Evolutionary conservation across 2,329 filamentous ascomycete genomes (phyloP).

Genomic region (Metarhizium brunneum): DNA sequence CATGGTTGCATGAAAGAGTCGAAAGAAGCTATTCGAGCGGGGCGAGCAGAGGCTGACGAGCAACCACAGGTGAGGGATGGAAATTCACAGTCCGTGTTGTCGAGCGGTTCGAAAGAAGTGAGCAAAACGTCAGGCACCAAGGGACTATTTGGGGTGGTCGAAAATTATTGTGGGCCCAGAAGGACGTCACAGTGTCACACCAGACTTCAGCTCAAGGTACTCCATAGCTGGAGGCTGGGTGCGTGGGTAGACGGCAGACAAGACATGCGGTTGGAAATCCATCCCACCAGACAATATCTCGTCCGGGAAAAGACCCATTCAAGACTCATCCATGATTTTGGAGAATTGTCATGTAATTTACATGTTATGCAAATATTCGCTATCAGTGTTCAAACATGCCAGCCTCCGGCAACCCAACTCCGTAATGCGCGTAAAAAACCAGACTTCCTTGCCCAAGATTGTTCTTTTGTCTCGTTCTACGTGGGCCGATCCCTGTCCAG

Average conservation of each 20-base stretch:
- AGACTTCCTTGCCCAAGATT: not conserved
- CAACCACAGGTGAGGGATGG: not conserved
- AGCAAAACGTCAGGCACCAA: not conserved
- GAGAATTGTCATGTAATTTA: not conserved
- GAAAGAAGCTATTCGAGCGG: not conserved
- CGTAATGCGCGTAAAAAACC: not conserved
- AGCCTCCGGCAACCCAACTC: not conserved
- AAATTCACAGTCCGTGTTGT: not conserved
- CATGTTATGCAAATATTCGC: not conserved
- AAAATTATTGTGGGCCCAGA: not conserved
- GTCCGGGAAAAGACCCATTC: too few relatives aligned
- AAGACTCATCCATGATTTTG: not conserved
- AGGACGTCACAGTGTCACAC: not conserved
- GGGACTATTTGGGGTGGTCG: not conserved
- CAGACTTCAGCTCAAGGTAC: not conserved
- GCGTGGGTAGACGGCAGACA: too few relatives aligned
- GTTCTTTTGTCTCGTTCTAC: not conserved
- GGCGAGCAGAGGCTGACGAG: not conserved
- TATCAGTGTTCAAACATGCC: not conserved
- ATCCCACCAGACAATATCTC: too few relatives aligned
- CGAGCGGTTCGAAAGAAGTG: not conserved
- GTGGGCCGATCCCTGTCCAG: constrained; percentile 41
- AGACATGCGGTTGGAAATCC: too few relatives aligned
- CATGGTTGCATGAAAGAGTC: constrained; percentile 10
- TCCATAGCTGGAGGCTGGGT: too few relatives aligned